These are phyloP conservation scores for Globisporangium heterothallicum DNA, from an alignment of 352 stramenopile genomes.

Conservation along the genomic window DNA sequence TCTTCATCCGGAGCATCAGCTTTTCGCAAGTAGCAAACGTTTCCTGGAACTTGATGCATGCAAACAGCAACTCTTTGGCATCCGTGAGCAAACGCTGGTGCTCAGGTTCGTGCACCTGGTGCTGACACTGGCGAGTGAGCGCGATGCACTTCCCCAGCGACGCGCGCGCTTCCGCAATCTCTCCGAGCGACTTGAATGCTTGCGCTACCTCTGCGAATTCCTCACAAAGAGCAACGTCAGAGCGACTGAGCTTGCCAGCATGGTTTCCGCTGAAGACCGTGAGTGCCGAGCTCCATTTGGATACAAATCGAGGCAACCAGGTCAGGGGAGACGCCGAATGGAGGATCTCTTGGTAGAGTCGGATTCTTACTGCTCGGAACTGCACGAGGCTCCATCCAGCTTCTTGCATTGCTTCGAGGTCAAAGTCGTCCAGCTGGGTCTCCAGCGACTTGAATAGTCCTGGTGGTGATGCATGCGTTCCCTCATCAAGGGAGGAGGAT, in stretches of 20 bases:
- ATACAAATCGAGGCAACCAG: neutral
- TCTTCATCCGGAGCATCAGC: conserved; percentile 15
- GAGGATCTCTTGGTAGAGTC: neutral
- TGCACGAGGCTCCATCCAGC: neutral
- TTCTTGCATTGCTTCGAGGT: neutral
- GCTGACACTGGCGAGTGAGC: neutral
- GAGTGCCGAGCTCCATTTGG: neutral
- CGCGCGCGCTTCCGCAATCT: conserved; percentile 3
- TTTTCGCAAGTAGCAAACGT: conserved; percentile 8
- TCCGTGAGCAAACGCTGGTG: conserved; percentile 5
- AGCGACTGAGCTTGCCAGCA: neutral
- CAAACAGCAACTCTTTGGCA: conserved; percentile 17
- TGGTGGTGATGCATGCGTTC: neutral
- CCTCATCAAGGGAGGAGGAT: neutral
- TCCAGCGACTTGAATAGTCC: neutral
- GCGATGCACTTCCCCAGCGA: conserved; percentile 8
- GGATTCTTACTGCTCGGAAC: neutral
- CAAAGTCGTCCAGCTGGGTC: neutral
- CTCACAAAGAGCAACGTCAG: neutral
- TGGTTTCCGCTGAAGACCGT: neutral
- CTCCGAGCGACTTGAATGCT: conserved; percentile 1
- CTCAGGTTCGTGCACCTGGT: neutral
- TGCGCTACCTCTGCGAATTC: conserved; percentile 10
- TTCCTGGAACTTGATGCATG: conserved; percentile 24
- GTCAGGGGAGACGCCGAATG: neutral